Conservation (phyloP, 768 basidiomycete species). For the Tephrocybe sp. region DNA sequence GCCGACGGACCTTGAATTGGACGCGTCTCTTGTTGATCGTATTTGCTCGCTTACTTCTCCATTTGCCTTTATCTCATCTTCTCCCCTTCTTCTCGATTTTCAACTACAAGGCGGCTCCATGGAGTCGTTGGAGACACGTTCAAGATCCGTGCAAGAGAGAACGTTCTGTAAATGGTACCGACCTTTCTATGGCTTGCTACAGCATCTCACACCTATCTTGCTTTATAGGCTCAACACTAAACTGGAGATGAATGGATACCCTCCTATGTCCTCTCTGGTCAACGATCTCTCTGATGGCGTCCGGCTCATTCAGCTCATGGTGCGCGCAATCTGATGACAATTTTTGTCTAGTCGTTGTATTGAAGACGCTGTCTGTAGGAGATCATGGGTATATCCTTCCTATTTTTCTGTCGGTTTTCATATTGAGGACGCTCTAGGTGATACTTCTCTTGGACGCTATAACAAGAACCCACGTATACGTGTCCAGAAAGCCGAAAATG, state of each 20-base stretch:
- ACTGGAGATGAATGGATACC: conserved; percentile 81
- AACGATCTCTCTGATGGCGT: conserved; percentile 94
- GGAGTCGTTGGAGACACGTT: conserved; percentile 64
- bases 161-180: conserved; percentile 91
- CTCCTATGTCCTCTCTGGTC: conserved; percentile 87
- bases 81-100: conserved; percentile 10
- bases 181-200: background rate
- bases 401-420: background rate
- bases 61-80: conserved; percentile 6
- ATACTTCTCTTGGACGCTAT: conserved; percentile 91
- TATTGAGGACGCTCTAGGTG: conserved; percentile 47
- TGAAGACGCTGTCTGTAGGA: conserved; percentile 55
- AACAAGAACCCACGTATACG: conserved; percentile 89
- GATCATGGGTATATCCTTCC: conserved; percentile 77
- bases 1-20: conserved; percentile 44
- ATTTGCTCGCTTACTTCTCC: conserved; percentile 9
- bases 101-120: conserved; percentile 24
- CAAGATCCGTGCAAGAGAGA: conserved; percentile 67
- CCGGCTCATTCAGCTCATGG: conserved; percentile 93
- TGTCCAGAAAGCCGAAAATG: conserved; percentile 98
- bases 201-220: conserved; percentile 7
- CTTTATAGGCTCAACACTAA: conserved; percentile 88
- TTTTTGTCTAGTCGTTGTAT: conserved; percentile 1
- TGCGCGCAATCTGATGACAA: conserved; percentile 28
- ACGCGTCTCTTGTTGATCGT: conserved; percentile 29